Base-by-base conservation (phyloP, 2,329 filamentous ascomycete species). In the Colletotrichum cereale region DNA sequence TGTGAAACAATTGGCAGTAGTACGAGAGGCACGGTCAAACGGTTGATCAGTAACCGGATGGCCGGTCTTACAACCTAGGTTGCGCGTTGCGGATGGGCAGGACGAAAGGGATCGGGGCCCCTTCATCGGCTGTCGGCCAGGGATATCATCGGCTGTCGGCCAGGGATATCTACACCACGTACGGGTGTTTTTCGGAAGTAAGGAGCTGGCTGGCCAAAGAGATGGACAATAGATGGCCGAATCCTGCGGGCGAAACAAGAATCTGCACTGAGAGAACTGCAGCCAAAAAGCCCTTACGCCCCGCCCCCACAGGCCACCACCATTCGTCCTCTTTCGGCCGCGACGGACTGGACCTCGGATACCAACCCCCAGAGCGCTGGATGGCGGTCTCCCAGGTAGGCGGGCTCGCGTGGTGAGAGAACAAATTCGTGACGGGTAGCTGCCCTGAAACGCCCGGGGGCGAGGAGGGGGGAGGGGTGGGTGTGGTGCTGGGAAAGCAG, bases 391-490 rank as follows among this genome's bases (percentile, higher is more conserved):
- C 38, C 58, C 58, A 63, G 29, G 48, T 31, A 29, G 57, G 55
- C 44, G 62, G 55, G 38, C 50, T 53, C 16, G 47, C 47, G n/a
- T 40, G 24, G 36, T 38, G 55, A 24, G 24, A 53, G 58, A 48
- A 29, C 14, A 14, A 18, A 53, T 65, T 69, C n/a, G 38, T 38
- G 67, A 66, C 38, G 24, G 24, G 34, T 21, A 26, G 24, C 48
- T 50, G 34, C 56, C 38, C 44, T 60, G 38, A 16, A 60, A 44
- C 55, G 55, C 24, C 26, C 40, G 40, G 5, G 40, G 38, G 5
- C 40, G 40, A 4, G 40, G 38, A 16, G 38, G 38, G 11, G 12
- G 38, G 16, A 4, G 14, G 44, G 44, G 57, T 7, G n/a, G 2
- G 31, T 5, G 24, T 40, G n/a, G 11, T 29, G 36, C 11, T 40